phyloP scores from a whole-genome alignment of 2,329 filamentous ascomycete genomes.

The Paecilomyces niveus region DNA sequence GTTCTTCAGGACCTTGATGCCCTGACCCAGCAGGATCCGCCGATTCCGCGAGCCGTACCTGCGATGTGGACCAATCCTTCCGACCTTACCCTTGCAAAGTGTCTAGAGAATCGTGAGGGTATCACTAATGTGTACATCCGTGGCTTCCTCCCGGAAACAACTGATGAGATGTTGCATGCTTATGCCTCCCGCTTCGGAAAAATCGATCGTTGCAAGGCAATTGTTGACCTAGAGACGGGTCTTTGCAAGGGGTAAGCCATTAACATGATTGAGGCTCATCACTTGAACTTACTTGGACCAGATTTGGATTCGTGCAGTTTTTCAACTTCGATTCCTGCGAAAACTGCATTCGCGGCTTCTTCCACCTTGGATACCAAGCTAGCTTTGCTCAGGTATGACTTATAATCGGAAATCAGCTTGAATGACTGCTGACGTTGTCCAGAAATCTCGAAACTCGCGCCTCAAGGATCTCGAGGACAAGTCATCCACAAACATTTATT shows the following conservation, averaged over 20 bases:
- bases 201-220: conserved; percentile 96
- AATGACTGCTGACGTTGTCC: conserved; percentile 15
- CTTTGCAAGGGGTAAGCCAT: conserved; percentile 83
- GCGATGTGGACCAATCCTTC: conserved; percentile 75
- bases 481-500: conserved; percentile 88
- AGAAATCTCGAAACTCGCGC: conserved; percentile 97
- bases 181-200: conserved; percentile 86
- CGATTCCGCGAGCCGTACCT: conserved; percentile 80
- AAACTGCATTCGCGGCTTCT: conserved; percentile 92
- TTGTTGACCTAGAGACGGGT: conserved; percentile 88
- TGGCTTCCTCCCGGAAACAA: conserved; percentile 88
- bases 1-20: conserved; percentile 52
- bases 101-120: conserved; percentile 85
- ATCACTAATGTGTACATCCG: conserved; percentile 99
- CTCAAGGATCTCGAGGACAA: conserved; percentile 94
- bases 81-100: conserved; percentile 87
- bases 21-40: conserved; percentile 66
- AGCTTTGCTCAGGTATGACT: conserved; percentile 79
- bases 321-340: conserved; percentile 81
- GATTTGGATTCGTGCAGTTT: conserved; percentile 97
- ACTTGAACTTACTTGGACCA: conserved; percentile 34
- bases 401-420: background rate
- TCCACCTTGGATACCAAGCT: conserved; percentile 90
- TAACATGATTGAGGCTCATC: conserved; percentile 2
- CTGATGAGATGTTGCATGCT: conserved; percentile 75